These are phyloP conservation scores for Ocimum tenuiflorum DNA, from an alignment of 257 asterid genomes.

Conservation along the genomic window DNA sequence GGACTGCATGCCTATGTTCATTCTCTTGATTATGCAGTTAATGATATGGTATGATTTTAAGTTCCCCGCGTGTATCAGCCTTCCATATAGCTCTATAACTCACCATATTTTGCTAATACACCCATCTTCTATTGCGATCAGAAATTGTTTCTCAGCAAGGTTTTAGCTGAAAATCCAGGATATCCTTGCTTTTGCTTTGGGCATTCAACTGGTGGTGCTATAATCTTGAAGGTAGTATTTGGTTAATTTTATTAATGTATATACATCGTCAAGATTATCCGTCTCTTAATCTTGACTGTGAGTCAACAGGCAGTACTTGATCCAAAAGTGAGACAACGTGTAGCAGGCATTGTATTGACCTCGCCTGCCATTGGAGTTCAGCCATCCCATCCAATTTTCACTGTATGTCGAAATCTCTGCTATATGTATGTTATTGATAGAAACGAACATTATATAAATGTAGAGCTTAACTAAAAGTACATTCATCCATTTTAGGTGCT, in stretches of 20 bases:
- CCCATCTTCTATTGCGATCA: slow-evolving; percentile 13
- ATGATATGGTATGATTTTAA: slow-evolving; percentile 52
- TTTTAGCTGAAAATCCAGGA: slow-evolving; percentile 54
- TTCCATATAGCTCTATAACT: background rate
- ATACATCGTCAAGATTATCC: background rate
- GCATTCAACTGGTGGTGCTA: slow-evolving; percentile 94
- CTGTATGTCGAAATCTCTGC: slow-evolving; percentile 36
- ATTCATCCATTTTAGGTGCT: slow-evolving; percentile 40
- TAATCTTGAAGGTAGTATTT: slow-evolving; percentile 60
- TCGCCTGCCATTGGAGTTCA: slow-evolving; percentile 95
- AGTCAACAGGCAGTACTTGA: slow-evolving; percentile 73
- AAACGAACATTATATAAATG: too few relatives aligned
- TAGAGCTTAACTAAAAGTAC: too few relatives aligned
- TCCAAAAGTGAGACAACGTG: slow-evolving; percentile 51
- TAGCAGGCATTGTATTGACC: slow-evolving; percentile 67
- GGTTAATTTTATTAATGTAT: background rate
- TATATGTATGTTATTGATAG: too few relatives aligned
- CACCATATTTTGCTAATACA: background rate
- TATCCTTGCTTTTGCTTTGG: slow-evolving; percentile 92
- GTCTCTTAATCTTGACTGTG: slow-evolving; percentile 2
- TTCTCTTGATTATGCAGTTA: slow-evolving; percentile 75
- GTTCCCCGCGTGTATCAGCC: background rate
- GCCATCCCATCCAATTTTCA: slow-evolving; percentile 82
- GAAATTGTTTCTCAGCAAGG: slow-evolving; percentile 60
- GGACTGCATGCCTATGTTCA: slow-evolving; percentile 86